A percentile compares a stretch with the other conserved stretches of the same genome.
These are phyloP conservation scores for Geoglossum cookeanum DNA, from an alignment of 2,329 filamentous ascomycete species.

Conservation along the genomic window DNA sequence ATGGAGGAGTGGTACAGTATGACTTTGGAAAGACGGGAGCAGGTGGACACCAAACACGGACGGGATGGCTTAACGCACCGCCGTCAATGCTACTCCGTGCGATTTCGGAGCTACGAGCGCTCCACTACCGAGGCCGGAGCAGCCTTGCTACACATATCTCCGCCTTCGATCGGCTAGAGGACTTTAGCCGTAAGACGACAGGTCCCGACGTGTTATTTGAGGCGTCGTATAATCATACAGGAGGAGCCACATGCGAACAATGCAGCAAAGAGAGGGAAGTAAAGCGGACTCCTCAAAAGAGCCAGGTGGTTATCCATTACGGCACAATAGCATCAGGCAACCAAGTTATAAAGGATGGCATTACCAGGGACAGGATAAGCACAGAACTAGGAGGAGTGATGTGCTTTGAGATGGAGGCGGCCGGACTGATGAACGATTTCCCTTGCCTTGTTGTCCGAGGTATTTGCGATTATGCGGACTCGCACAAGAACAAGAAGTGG, in stretches of 20 bases:
- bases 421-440: too few relatives aligned
- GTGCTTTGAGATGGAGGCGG: too few relatives aligned
- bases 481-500: conserved; percentile 10
- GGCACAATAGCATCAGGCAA: too few relatives aligned
- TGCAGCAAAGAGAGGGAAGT: conserved; percentile 9
- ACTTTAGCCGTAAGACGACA: too few relatives aligned
- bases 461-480: conserved; percentile 11
- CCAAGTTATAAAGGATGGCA: conserved; percentile 12
- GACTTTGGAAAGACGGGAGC: conserved; percentile 11
- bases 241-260: too few relatives aligned
- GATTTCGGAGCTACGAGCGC: conserved; percentile 7
- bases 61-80: conserved; percentile 10
- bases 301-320: conserved; percentile 14
- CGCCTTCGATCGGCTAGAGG: neutral
- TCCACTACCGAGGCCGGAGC: conserved; percentile 5
- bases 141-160: conserved; percentile 10
- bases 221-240: too few relatives aligned
- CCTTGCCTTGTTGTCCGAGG: conserved; percentile 8
- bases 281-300: conserved; percentile 8
- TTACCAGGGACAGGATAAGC: conserved; percentile 8
- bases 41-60: conserved; percentile 8
- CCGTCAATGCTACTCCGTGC: conserved; percentile 10
- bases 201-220: too few relatives aligned
- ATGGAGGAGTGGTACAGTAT: conserved; percentile 10
- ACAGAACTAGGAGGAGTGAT: conserved; percentile 7